Percentiles rank a stretch among this genome's conserved stretches.
Conservation (phyloP, 345 rosid species). For the Schrenkiella parvula region DNA sequence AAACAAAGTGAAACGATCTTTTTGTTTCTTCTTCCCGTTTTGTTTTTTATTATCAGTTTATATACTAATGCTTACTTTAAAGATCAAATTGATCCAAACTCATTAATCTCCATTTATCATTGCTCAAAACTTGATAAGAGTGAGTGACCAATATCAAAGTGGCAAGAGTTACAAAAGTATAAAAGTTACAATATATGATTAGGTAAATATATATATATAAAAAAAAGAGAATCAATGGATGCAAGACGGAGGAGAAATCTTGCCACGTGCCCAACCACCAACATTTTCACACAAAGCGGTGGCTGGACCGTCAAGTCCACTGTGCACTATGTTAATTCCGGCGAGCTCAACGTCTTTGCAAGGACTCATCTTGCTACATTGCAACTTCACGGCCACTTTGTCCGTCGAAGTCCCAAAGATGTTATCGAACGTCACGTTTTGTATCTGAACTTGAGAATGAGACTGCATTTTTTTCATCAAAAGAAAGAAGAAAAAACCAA, state of each 20-base stretch:
- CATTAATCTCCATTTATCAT: no score
- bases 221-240: neutral
- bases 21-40: no score
- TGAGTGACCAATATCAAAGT: neutral
- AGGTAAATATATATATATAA: neutral
- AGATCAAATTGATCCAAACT: no score
- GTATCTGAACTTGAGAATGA: constrained; percentile 34
- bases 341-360: constrained; percentile 31
- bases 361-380: constrained; percentile 31
- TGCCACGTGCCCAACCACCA: constrained; percentile 17
- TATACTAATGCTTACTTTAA: no score
- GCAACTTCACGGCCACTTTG: constrained; percentile 33
- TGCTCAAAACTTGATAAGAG: neutral
- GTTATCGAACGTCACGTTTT: constrained; percentile 29
- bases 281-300: constrained; percentile 30
- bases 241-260: constrained; percentile 24
- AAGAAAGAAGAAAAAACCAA: neutral
- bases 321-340: constrained; percentile 15
- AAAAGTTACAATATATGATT: neutral
- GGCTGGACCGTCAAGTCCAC: constrained; percentile 23
- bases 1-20: no score
- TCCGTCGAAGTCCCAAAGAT: constrained; percentile 36
- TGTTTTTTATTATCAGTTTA: no score
- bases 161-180: neutral
- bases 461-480: neutral